phyloP scores from a whole-genome alignment of 169 alveolate species.

The Eimeria necatrix region DNA sequence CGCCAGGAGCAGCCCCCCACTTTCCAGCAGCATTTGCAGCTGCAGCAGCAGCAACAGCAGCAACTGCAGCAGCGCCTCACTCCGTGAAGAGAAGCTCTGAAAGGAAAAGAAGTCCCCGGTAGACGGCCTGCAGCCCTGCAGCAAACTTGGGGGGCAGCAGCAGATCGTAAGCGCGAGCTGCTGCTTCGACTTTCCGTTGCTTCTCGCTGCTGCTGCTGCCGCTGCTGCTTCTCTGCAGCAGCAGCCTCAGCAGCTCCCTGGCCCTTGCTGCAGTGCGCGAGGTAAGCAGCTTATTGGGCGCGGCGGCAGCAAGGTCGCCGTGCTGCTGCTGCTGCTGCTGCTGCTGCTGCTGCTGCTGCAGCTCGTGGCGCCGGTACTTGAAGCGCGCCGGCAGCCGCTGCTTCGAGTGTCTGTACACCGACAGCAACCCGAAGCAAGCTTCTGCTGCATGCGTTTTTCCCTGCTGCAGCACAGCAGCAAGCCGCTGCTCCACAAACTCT shows the following conservation, averaged over 20 bases:
- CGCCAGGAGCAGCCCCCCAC: background rate
- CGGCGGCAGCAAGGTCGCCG: background rate
- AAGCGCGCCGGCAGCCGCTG: background rate
- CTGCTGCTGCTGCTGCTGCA: slow-evolving; percentile 8
- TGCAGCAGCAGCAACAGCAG: background rate
- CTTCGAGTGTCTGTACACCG: background rate
- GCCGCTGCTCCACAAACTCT: background rate
- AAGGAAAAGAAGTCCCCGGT: background rate
- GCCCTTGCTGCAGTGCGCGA: background rate
- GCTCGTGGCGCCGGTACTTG: background rate
- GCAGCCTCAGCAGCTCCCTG: background rate
- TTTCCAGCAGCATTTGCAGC: background rate
- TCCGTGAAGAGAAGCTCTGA: background rate
- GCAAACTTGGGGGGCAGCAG: background rate
- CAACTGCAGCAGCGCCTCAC: too few relatives aligned
- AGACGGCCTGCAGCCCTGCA: background rate
- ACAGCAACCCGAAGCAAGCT: background rate
- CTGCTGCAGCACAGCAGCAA: background rate
- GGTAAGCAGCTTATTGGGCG: background rate
- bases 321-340: slow-evolving; percentile 12
- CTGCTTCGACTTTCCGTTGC: background rate
- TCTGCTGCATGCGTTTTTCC: background rate
- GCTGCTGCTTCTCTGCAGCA: background rate
- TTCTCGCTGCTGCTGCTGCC: slow-evolving; percentile 6
- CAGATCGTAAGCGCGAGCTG: background rate